These are phyloP conservation scores for Lablab purpureus DNA, from an alignment of 306 rosid genomes.

Conservation along the genomic window DNA sequence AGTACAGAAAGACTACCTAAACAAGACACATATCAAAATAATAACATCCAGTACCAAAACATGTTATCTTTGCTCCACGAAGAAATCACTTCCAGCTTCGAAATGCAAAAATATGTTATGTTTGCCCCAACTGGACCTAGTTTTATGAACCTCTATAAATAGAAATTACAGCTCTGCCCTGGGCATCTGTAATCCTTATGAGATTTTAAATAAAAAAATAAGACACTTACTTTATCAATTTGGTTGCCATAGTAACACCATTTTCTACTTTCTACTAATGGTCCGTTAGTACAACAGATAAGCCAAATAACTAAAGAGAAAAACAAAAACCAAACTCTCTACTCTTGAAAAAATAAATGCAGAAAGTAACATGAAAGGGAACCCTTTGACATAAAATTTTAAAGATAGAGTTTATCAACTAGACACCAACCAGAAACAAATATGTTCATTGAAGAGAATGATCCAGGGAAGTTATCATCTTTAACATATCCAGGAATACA, in stretches of 20 bases:
- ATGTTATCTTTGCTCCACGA: not conserved
- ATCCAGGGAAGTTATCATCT: slow-evolving; percentile 35
- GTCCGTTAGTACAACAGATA: slow-evolving; percentile 6
- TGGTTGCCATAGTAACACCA: not conserved
- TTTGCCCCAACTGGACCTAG: not conserved
- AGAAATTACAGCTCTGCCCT: not conserved
- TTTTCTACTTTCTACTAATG: slow-evolving; percentile 29
- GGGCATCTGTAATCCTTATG: not conserved
- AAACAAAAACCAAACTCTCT: not conserved
- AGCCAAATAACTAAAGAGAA: not conserved
- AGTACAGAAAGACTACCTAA: not conserved
- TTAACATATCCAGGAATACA: slow-evolving; percentile 25
- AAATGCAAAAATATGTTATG: not conserved
- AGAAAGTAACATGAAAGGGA: slow-evolving; percentile 11
- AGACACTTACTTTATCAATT: not conserved
- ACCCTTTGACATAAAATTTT: not conserved
- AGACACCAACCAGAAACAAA: slow-evolving; percentile 3
- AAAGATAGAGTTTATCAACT: not conserved
- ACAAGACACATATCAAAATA: not conserved
- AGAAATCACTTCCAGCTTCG: not conserved
- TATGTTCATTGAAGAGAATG: not conserved
- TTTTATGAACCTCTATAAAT: not conserved
- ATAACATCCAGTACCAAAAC: not conserved
- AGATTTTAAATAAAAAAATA: not conserved
- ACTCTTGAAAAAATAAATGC: slow-evolving; percentile 8